Evolutionary conservation across 2,329 filamentous ascomycete genomes (phyloP).

Genomic region (Huntiella omanensis): DNA sequence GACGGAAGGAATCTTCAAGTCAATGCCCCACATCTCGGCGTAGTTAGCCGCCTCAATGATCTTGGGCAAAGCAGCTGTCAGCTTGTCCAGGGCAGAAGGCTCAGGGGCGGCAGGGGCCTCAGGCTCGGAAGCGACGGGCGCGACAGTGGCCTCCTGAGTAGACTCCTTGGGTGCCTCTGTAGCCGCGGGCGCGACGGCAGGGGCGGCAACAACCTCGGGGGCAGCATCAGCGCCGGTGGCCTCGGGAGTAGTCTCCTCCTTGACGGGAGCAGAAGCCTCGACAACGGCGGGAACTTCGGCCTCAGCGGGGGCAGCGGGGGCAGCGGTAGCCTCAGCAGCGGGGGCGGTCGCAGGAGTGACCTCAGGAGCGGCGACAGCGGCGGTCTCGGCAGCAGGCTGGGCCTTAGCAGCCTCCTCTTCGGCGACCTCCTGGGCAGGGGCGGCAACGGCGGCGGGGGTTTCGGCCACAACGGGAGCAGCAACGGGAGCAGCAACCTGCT

Average conservation of each 20-base stretch:
- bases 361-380: too few species aligned
- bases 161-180: neutral
- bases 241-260: conserved; percentile 14
- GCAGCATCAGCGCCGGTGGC: neutral
- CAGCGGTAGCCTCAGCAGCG: too few species aligned
- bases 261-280: conserved; percentile 7
- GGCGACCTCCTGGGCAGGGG: neutral
- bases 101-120: conserved; percentile 1
- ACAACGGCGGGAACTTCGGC: conserved; percentile 15
- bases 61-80: conserved; percentile 37
- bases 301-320: neutral
- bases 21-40: conserved; percentile 74
- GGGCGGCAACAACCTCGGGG: conserved; percentile 4
- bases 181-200: neutral
- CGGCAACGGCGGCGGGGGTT: neutral
- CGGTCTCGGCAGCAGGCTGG: neutral
- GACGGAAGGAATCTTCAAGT: conserved; percentile 41
- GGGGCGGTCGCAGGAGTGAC: too few species aligned
- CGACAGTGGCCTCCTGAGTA: neutral
- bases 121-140: neutral
- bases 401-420: neutral
- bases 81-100: conserved; percentile 27
- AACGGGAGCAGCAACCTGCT: neutral
- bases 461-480: conserved; percentile 1
- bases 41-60: conserved; percentile 41